Evolutionary conservation across 1,139 yeast species (phyloP).

Genomic region (Tardiomyces depauwii): DNA sequence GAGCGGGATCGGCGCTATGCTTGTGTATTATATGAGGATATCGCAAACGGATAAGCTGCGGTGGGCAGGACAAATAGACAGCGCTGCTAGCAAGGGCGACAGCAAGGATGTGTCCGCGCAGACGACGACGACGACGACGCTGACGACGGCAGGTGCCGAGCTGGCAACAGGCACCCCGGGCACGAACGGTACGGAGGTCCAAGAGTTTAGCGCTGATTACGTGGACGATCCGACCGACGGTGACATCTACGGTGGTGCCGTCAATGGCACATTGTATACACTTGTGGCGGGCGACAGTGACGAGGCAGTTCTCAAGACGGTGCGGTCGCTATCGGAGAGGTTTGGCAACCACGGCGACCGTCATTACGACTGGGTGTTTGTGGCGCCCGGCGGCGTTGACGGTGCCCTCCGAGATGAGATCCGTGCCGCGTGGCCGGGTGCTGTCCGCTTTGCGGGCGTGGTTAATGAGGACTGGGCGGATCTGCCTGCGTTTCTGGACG

Average conservation of each 20-base stretch:
- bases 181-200: too few species aligned
- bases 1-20: neutral
- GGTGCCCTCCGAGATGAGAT: neutral
- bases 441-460: neutral
- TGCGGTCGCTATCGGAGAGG: neutral
- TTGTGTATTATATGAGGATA: neutral
- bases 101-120: neutral
- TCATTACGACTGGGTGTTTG: neutral
- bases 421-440: neutral
- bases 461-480: neutral
- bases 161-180: too few species aligned
- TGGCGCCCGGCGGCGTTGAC: neutral
- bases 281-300: neutral
- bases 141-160: too few species aligned
- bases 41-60: neutral
- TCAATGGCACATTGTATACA: neutral
- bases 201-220: too few species aligned
- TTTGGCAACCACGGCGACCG: neutral
- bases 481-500: neutral
- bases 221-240: neutral
- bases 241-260: neutral
- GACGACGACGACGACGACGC: too few species aligned
- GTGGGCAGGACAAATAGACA: neutral
- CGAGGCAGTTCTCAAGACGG: neutral
- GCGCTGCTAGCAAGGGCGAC: neutral